Evolutionary conservation across 106 monocot species (phyloP), one percentile per base, ranked within the genome.

Genomic region (Agapanthus africanus): DNA sequence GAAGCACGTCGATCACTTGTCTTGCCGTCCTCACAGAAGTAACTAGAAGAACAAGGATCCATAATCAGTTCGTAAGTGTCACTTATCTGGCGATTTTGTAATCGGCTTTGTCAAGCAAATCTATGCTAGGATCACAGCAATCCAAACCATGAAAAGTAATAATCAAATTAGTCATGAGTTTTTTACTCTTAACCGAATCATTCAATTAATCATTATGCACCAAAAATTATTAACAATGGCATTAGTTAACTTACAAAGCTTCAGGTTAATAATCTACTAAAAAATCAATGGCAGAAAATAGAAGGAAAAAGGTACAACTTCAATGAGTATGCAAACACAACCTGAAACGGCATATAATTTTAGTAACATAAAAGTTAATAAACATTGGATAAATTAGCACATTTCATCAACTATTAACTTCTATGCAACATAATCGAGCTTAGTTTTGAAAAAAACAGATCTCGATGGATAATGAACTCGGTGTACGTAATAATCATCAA

Each of bases 21-120:
- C 85, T 82, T n/a, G 88, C 77, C 46, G 85, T 80, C 75, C 68
- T 89, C 70, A 85, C 88, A 11, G 70, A 75, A 36, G 77, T 84
- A 59, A 89, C 88, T 89, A 74, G 16, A 77, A 72, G 42, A 39
- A 38, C 37, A 72, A 19, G 41, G n/a, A 50, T 60, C 21, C 31
- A 42, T 8, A 33, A 66, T 65, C 50, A 70, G 44, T 35, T 37
- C 33, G 6, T 15, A 40, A 37, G 25, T 22, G 7, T 77, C 26
- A 31, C n/a, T 4, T 7, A 1, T 50, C 2, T 14, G 4, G 46
- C 2, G 46, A 46, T 46, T 2, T 8, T 46, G 22, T 13, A 28
- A 10, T 56, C 28, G 30, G 3, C 28, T 56, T 56, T 56, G 3
- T 27, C 56, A 56, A 56, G 28, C 56, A 9, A 56, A 19, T 56